Conservation (phyloP, 2,329 filamentous ascomycete species). For the Claviceps sp. region DNA sequence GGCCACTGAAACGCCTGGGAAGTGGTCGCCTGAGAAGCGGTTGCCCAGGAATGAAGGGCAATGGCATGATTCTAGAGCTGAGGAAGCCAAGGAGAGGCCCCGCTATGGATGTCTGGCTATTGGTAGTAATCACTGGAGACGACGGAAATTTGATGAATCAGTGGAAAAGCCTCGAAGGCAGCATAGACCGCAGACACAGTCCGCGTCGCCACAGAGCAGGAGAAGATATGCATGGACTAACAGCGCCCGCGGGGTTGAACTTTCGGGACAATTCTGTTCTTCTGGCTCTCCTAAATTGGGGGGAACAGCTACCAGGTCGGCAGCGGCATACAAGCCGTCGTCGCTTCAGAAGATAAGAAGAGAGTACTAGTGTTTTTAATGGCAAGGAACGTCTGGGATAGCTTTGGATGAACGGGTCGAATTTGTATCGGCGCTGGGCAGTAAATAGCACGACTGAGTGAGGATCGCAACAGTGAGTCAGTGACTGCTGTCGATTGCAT, state of each 20-base stretch:
- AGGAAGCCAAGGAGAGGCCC: not conserved
- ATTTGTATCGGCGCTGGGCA: not conserved
- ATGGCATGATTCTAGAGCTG: not conserved
- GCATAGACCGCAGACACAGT: not conserved
- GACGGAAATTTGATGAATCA: not conserved
- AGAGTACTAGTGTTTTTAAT: no score
- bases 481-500: not conserved
- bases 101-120: not conserved
- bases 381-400: not conserved
- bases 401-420: not conserved
- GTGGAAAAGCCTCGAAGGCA: not conserved
- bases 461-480: not conserved
- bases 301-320: not conserved
- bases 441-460: not conserved
- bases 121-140: not conserved
- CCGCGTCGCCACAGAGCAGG: no score
- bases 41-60: not conserved
- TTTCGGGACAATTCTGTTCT: no score
- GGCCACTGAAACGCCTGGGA: not conserved
- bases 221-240: no score
- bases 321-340: conserved; percentile 17
- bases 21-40: not conserved
- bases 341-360: conserved; percentile 12
- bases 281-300: no score
- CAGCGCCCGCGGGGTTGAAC: no score